Evolutionary conservation across 2,329 filamentous ascomycete species (phyloP).

Genomic region (Ophiocordyceps robertsii): DNA sequence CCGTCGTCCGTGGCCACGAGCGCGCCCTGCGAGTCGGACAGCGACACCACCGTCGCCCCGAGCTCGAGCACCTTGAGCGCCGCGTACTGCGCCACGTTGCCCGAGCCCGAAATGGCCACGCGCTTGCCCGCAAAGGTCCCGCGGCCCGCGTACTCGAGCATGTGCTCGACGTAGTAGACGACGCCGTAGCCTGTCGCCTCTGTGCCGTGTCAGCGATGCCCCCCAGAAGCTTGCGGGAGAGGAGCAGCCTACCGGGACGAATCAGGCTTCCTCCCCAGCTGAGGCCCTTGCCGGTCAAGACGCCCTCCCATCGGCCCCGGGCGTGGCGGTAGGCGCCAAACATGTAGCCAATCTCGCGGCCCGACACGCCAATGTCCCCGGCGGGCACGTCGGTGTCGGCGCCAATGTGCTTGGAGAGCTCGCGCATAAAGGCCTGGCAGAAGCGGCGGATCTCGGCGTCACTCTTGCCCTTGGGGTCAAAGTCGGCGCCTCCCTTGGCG

Average conservation of each 20-base stretch:
- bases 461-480: constrained; percentile 97
- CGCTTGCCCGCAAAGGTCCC: constrained; percentile 83
- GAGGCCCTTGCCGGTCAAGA: constrained; percentile 89
- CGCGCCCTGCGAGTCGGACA: constrained; percentile 83
- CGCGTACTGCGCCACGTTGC: constrained; percentile 96
- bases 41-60: constrained; percentile 79
- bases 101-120: constrained; percentile 90
- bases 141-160: constrained; percentile 82
- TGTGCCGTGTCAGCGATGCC: constrained; percentile 7
- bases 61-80: constrained; percentile 95
- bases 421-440: constrained; percentile 91
- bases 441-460: constrained; percentile 97
- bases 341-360: constrained; percentile 85
- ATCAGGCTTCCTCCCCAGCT: constrained; percentile 90
- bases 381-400: constrained; percentile 93
- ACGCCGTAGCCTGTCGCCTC: constrained; percentile 96
- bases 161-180: constrained; percentile 92
- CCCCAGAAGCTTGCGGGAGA: neutral
- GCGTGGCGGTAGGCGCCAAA: constrained; percentile 88
- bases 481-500: constrained; percentile 95
- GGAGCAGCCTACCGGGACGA: constrained; percentile 45
- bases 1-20: constrained; percentile 60
- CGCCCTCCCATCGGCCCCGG: constrained; percentile 86
- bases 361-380: constrained; percentile 89
- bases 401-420: constrained; percentile 91